These are phyloP conservation scores for Paramecium biaurelia DNA, from an alignment of 73 alveolate genomes.

Conservation along the genomic window DNA sequence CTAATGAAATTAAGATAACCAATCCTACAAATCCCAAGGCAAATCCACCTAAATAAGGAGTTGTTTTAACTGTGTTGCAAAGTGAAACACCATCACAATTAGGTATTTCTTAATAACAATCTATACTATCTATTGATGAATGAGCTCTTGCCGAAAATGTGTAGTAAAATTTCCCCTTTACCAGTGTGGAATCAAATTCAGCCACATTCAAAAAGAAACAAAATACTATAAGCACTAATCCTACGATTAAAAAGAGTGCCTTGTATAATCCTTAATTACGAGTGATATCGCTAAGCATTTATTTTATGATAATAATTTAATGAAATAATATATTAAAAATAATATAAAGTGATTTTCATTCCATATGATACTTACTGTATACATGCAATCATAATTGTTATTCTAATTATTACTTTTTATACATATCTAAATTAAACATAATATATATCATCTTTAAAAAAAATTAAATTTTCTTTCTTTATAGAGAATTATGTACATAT, in stretches of 20 bases:
- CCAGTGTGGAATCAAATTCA: neutral
- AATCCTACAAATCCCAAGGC: neutral
- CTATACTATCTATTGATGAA: neutral
- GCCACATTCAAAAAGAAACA: neutral
- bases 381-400: neutral
- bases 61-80: neutral
- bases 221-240: neutral
- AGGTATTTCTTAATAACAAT: neutral
- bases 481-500: too few relatives aligned
- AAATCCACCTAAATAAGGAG: slow-evolving; percentile 3
- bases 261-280: neutral
- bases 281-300: neutral
- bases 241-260: neutral
- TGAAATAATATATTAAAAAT: neutral
- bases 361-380: neutral
- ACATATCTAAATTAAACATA: neutral
- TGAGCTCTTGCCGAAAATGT: neutral
- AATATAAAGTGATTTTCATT: neutral
- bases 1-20: neutral
- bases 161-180: neutral
- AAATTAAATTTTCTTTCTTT: too few relatives aligned
- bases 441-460: neutral
- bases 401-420: neutral
- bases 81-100: neutral
- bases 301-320: neutral